Conservation (phyloP, 2,329 filamentous ascomycete genomes). For the Beauveria sp. region DNA sequence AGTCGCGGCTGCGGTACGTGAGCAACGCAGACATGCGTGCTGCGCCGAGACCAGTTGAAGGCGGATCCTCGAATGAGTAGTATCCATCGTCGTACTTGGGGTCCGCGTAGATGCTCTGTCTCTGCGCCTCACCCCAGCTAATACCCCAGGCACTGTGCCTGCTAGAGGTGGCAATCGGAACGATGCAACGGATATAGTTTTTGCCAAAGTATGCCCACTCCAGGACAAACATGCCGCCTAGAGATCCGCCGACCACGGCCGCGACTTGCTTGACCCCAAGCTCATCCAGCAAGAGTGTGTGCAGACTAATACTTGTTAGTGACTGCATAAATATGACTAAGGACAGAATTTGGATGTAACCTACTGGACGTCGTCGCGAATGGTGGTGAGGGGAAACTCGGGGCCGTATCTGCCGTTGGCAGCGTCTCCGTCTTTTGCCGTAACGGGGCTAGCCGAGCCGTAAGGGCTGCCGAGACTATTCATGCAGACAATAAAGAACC, state of each 20-base stretch:
- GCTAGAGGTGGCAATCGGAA: slow-evolving; percentile 79
- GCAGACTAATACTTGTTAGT: slow-evolving; percentile 45
- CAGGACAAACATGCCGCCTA: slow-evolving; percentile 84
- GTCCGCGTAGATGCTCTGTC: slow-evolving; percentile 93
- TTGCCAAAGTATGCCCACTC: slow-evolving; percentile 89
- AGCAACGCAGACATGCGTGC: slow-evolving; percentile 94
- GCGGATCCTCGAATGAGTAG: slow-evolving; percentile 81
- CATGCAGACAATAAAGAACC: slow-evolving; percentile 81
- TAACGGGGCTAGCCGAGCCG: slow-evolving; percentile 81
- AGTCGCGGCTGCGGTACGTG: slow-evolving; percentile 93
- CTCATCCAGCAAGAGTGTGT: slow-evolving; percentile 73
- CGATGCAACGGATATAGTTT: slow-evolving; percentile 71
- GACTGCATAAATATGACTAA: background rate
- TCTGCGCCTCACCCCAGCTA: slow-evolving; percentile 82
- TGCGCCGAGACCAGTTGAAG: slow-evolving; percentile 77
- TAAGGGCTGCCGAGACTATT: slow-evolving; percentile 82
- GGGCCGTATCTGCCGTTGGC: slow-evolving; percentile 77
- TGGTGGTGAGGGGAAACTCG: slow-evolving; percentile 91
- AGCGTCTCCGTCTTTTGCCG: slow-evolving; percentile 73
- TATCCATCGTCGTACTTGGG: slow-evolving; percentile 98
- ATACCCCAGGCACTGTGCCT: slow-evolving; percentile 85
- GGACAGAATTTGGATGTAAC: slow-evolving; percentile 22
- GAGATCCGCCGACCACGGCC: slow-evolving; percentile 72
- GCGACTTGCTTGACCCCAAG: slow-evolving; percentile 72
- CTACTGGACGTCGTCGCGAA: slow-evolving; percentile 90